A percentile compares a stretch with the other conserved stretches of the same genome.
Evolutionary conservation across 352 stramenopile genomes (phyloP).

Genomic region (Phytophthora fragariaefolia): DNA sequence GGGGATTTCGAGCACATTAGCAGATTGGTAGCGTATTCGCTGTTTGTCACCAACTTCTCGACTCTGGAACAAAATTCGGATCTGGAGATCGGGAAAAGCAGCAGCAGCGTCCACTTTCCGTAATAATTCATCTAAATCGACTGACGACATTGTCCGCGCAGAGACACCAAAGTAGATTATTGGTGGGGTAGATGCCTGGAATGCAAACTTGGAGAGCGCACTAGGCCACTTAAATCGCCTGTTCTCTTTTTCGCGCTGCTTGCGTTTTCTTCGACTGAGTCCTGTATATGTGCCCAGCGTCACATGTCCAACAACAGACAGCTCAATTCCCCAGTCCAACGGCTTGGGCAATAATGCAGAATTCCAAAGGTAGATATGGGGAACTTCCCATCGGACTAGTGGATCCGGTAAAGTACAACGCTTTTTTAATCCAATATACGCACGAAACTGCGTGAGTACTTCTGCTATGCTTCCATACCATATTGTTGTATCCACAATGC

Average conservation of each 20-base stretch:
- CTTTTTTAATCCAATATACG: conserved; percentile 46
- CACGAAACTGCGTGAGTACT: conserved; percentile 53
- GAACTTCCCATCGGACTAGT: conserved; percentile 47
- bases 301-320: conserved; percentile 49
- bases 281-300: conserved; percentile 19
- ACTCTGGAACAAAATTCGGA: conserved; percentile 66
- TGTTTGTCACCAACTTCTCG: conserved; percentile 28
- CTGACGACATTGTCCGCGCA: conserved; percentile 34
- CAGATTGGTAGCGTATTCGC: conserved; percentile 16
- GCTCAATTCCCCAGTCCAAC: conserved; percentile 50
- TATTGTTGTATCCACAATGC: conserved; percentile 31
- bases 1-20: conserved; percentile 35
- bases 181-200: conserved; percentile 17
- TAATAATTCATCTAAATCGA: conserved; percentile 41
- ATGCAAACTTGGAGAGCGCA: conserved; percentile 24
- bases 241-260: conserved; percentile 29
- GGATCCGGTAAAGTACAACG: conserved; percentile 31
- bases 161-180: conserved; percentile 58
- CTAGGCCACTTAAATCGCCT: conserved; percentile 23
- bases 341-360: conserved; percentile 43
- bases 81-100: conserved; percentile 4
- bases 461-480: conserved; percentile 44
- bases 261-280: conserved; percentile 24
- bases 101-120: conserved; percentile 44
- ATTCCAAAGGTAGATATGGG: conserved; percentile 62